Base-by-base conservation (phyloP, 345 rosid genomes). In the Orychophragmus violaceus region DNA sequence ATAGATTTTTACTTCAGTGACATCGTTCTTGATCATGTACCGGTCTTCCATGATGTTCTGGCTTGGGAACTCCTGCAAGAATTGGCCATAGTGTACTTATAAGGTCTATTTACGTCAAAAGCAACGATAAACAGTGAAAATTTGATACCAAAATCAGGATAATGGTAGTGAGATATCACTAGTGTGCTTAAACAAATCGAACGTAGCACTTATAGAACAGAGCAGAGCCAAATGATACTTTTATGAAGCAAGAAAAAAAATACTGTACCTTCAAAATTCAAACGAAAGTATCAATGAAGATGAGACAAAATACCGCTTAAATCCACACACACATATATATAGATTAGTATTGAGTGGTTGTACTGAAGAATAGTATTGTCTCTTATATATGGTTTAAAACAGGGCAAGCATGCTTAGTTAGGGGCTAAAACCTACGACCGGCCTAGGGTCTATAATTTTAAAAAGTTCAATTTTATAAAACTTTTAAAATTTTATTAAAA, bases 1-100 rank as follows among this genome's bases (percentile, higher is more conserved):
- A 56, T 32, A 27, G 7, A 16, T 25, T 4, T 59, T 75, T 69
- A 75, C 79, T 64, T 75, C 57, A 30, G 78, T 75, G 51, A 75
- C 52, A 58, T 75, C 75, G 27, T 75, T 75, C 62, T 75, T 75
- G 67, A 75, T 57, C 23, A 55, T 16, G 41, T 17, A 23, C 13
- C 14, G 59, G 2, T 56, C 78, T 51, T 69, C 74, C 74, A 68
- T 73, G 30, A 14, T 59, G 51, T 21, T 21, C 10, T 33, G 54
- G 23, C 42, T 59, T 59, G 22, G 14, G 19, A 29, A 17, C 23
- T 54, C 53, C 50, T 66, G 25, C 62, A 59, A 30, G 8, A 28
- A 28, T 53, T 19, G 19, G 37, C 22, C 23, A 30, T 14, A 52
- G 8, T 28, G 8, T 29, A 10, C 59, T 52, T 28, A 22, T 30